These are phyloP conservation scores for Citrullus mucosospermus DNA, from an alignment of 306 rosid genomes.

Conservation along the genomic window DNA sequence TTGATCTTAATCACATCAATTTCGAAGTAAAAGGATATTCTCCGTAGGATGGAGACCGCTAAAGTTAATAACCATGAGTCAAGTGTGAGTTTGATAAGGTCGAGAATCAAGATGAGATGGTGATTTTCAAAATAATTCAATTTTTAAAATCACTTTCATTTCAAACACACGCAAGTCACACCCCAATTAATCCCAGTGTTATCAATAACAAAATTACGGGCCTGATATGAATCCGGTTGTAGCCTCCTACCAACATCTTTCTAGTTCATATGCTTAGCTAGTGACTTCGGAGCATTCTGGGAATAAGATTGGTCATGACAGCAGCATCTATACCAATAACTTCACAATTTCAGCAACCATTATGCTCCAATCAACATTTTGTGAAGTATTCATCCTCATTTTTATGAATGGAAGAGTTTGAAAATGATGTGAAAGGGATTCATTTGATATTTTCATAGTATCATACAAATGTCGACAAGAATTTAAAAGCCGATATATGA, in stretches of 20 bases:
- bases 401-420: background rate
- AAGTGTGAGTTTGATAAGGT: background rate
- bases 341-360: background rate
- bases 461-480: background rate
- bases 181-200: no score
- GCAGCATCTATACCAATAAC: background rate
- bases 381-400: background rate
- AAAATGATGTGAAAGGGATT: background rate
- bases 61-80: background rate
- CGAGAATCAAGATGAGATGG: background rate
- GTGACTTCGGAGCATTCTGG: background rate
- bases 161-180: background rate
- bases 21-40: background rate
- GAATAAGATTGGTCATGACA: background rate
- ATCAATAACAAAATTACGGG: background rate
- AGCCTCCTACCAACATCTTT: background rate
- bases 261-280: background rate
- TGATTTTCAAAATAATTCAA: background rate
- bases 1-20: background rate
- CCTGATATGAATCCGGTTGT: background rate
- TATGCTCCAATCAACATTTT: background rate
- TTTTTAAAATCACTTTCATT: background rate
- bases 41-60: background rate
- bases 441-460: background rate
- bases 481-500: background rate